Evolutionary conservation across 768 basidiomycete species (phyloP).

Genomic region (Kwoniella botswanensis): DNA sequence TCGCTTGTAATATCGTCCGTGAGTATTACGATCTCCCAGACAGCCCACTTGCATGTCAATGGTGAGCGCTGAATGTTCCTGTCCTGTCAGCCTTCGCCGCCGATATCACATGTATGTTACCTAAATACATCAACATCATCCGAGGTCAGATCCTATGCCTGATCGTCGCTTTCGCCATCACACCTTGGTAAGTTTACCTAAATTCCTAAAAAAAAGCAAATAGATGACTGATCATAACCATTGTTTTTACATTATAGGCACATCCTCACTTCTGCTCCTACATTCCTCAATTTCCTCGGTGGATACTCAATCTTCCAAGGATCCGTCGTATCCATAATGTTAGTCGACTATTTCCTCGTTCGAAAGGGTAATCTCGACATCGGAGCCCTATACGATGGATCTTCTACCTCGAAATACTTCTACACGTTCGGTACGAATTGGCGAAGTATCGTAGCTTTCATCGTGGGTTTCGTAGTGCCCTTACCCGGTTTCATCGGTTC

Average conservation of each 20-base stretch:
- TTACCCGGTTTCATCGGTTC: constrained; percentile 36
- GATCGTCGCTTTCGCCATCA: constrained; percentile 33
- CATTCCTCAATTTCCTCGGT: constrained; percentile 41
- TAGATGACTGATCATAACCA: background rate
- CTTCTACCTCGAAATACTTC: constrained; percentile 28
- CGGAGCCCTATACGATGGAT: constrained; percentile 31
- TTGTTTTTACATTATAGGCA: constrained; percentile 11
- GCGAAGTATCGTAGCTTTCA: constrained; percentile 27
- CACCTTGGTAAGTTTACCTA: constrained; percentile 29
- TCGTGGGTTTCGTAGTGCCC: constrained; percentile 31
- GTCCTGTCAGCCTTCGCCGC: constrained; percentile 30
- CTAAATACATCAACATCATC: constrained; percentile 39
- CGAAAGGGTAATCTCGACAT: constrained; percentile 39
- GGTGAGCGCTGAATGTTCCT: background rate
- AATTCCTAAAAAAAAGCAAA: too few relatives aligned
- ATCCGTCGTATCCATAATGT: constrained; percentile 36
- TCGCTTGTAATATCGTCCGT: constrained; percentile 40
- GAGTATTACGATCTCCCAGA: constrained; percentile 5
- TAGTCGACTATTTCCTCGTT: constrained; percentile 40
- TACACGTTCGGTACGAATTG: constrained; percentile 34
- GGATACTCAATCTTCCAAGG: constrained; percentile 41
- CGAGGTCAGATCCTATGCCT: constrained; percentile 34
- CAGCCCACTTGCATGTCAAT: background rate
- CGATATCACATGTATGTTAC: constrained; percentile 38
- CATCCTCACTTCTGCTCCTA: constrained; percentile 31